phyloP scores from a whole-genome alignment of 2,329 filamentous ascomycete genomes.

The Tympanopsis confertula region DNA sequence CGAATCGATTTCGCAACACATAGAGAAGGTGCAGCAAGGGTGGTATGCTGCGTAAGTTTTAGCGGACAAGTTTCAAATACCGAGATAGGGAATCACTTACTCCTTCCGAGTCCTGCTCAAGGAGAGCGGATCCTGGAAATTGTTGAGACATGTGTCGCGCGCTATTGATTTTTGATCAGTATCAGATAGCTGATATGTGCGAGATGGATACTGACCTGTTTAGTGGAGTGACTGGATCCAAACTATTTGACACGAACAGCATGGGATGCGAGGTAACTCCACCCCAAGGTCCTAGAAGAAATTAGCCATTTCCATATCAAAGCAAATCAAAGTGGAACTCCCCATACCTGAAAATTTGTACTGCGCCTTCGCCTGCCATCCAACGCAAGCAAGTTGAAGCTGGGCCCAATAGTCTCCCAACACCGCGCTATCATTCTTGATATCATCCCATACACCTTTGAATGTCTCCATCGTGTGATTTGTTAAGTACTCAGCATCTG shows the following conservation, averaged over 20 bases:
- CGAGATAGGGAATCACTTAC: constrained; percentile 10
- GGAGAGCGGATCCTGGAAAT: constrained; percentile 28
- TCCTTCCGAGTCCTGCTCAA: constrained; percentile 29
- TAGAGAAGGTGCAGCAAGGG: constrained; percentile 15
- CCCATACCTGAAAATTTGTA: constrained; percentile 20
- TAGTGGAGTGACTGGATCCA: constrained; percentile 3
- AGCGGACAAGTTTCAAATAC: background rate
- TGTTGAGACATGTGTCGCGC: constrained; percentile 17
- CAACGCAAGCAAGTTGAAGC: constrained; percentile 19
- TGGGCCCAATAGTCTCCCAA: constrained; percentile 24
- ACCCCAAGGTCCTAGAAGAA: background rate
- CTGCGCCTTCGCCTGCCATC: constrained; percentile 19
- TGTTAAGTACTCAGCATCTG: background rate
- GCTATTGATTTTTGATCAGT: background rate
- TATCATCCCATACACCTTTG: background rate
- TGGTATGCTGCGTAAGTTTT: background rate
- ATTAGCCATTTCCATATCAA: background rate
- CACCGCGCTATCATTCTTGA: constrained; percentile 10
- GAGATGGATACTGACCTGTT: constrained; percentile 5
- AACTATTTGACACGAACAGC: constrained; percentile 1
- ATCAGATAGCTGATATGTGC: background rate
- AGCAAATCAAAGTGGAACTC: background rate
- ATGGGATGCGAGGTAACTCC: constrained; percentile 4
- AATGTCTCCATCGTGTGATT: background rate
- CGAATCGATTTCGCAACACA: constrained; percentile 22